Conservation (phyloP, 495 filamentous ascomycete genomes). For the Hyaloscypha bicolor region DNA sequence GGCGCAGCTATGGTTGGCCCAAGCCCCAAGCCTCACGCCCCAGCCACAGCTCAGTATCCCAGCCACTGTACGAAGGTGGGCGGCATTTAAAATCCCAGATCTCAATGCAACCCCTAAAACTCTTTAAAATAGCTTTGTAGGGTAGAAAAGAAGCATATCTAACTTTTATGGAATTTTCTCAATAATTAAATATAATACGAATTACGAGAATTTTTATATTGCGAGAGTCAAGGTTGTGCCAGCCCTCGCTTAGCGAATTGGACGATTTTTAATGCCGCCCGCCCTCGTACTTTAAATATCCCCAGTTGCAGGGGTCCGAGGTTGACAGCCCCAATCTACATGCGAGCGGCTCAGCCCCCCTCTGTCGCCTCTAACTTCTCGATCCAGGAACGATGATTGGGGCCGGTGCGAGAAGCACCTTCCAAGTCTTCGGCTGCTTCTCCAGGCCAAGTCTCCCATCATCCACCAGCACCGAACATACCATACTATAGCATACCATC, state of each 20-base stretch:
- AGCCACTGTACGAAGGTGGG: too few relatives aligned
- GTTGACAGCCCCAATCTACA: background rate
- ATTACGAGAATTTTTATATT: too few relatives aligned
- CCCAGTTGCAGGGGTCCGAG: background rate
- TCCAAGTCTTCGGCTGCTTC: background rate
- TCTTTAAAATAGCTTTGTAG: too few relatives aligned
- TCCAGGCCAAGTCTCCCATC: background rate
- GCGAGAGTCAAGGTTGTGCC: too few relatives aligned
- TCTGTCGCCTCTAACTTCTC: background rate
- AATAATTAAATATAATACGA: too few relatives aligned
- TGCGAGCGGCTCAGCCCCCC: background rate
- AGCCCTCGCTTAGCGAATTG: too few relatives aligned
- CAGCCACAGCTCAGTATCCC: background rate
- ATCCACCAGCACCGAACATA: background rate
- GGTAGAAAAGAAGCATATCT: too few relatives aligned
- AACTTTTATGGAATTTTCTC: too few relatives aligned
- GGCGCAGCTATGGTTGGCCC: background rate
- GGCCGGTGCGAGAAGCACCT: conserved; percentile 1
- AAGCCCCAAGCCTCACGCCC: background rate
- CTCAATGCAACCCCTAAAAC: too few relatives aligned
- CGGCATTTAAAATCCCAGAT: too few relatives aligned
- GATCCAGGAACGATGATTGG: background rate
- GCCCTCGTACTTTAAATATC: background rate
- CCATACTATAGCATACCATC: background rate
- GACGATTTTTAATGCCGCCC: too few relatives aligned